Conservation (phyloP, 2,329 filamentous ascomycete species). For the Malbranchea zuffiana region DNA sequence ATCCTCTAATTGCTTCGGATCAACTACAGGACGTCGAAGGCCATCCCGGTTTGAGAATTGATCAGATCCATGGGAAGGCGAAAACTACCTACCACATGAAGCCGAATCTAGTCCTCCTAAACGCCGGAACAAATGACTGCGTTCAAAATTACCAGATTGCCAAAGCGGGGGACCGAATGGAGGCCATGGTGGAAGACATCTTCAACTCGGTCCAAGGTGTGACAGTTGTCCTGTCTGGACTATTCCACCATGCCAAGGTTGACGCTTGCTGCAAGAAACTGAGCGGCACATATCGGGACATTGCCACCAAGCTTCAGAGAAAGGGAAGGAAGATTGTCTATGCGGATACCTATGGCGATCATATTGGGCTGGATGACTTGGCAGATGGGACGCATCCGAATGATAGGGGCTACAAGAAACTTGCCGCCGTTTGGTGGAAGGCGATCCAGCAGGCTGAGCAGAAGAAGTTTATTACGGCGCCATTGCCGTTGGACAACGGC, state of each 20-base stretch:
- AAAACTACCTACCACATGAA: too few species aligned
- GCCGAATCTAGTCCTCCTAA: conserved; percentile 5
- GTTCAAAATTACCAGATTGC: background rate
- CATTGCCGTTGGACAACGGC: too few species aligned
- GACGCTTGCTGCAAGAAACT: background rate
- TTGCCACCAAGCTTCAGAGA: background rate
- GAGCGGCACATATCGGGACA: background rate
- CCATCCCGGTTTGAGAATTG: too few species aligned
- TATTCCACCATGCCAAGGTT: conserved; percentile 2
- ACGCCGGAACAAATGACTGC: conserved; percentile 7
- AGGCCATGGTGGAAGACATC: background rate
- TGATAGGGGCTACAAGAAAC: conserved; percentile 1
- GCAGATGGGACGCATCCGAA: conserved; percentile 5
- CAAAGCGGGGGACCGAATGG: background rate
- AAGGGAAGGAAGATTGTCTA: conserved; percentile 1
- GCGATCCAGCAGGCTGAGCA: conserved; percentile 1
- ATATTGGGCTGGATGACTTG: background rate
- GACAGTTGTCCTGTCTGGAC: conserved; percentile 3
- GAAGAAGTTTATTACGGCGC: too few species aligned
- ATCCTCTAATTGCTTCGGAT: too few species aligned
- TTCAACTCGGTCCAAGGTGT: background rate
- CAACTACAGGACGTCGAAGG: too few species aligned
- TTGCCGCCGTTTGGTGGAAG: conserved; percentile 2
- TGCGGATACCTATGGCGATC: background rate
- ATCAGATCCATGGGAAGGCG: too few species aligned